Evolutionary conservation across 352 stramenopile species (phyloP).

Genomic region (Pythium diclinum): DNA sequence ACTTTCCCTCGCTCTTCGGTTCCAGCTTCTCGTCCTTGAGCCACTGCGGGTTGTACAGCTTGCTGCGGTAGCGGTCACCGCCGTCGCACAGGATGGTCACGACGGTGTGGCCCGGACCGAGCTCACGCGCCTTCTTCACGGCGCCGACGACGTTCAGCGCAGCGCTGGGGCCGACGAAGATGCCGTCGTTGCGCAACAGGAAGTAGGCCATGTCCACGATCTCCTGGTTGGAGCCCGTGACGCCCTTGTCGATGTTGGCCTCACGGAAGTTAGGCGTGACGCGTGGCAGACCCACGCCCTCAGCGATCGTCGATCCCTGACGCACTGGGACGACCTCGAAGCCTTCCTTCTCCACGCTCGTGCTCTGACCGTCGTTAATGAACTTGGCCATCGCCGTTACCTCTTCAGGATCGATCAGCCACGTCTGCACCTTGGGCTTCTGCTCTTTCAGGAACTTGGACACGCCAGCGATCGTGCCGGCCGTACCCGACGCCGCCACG

Average conservation of each 20-base stretch:
- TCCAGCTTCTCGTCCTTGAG: slow-evolving; percentile 54
- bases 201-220: slow-evolving; percentile 93
- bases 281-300: slow-evolving; percentile 92
- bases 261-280: slow-evolving; percentile 92
- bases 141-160: slow-evolving; percentile 76
- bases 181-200: slow-evolving; percentile 85
- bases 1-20: slow-evolving; percentile 17
- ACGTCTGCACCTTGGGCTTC: slow-evolving; percentile 54
- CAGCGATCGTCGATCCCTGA: slow-evolving; percentile 88
- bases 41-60: slow-evolving; percentile 79
- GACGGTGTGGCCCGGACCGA: slow-evolving; percentile 66
- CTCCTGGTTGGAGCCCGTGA: slow-evolving; percentile 91
- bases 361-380: slow-evolving; percentile 61
- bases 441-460: slow-evolving; percentile 92
- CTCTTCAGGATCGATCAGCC: slow-evolving; percentile 77
- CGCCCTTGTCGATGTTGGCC: slow-evolving; percentile 86
- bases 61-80: slow-evolving; percentile 77
- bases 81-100: slow-evolving; percentile 84
- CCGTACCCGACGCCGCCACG: slow-evolving; percentile 87
- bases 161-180: slow-evolving; percentile 90
- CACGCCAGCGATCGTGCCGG: slow-evolving; percentile 90
- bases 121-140: slow-evolving; percentile 71
- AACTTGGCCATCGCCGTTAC: slow-evolving; percentile 85
- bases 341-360: slow-evolving; percentile 78
- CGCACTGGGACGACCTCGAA: slow-evolving; percentile 86